A percentile compares a stretch with the other conserved stretches of the same genome.
phyloP scores from a whole-genome alignment of 768 basidiomycete genomes.

The Tulasnella sp. region DNA sequence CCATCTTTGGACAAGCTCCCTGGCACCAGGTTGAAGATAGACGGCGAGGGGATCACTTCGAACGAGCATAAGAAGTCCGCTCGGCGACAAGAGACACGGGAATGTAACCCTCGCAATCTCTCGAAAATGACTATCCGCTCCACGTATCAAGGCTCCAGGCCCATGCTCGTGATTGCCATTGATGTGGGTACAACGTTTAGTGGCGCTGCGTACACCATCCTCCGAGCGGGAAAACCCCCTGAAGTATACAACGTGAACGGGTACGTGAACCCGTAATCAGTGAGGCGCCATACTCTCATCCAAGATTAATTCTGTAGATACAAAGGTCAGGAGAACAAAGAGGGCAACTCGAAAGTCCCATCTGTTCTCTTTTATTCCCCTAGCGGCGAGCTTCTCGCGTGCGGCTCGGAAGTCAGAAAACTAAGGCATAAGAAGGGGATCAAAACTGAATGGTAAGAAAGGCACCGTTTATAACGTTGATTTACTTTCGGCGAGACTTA shows the following conservation, averaged over 20 bases:
- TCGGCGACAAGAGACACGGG: too few species aligned
- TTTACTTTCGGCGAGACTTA: too few species aligned
- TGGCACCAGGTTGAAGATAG: too few species aligned
- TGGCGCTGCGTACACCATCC: constrained; percentile 8
- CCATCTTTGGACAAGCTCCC: too few species aligned
- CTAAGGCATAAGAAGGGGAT: neutral
- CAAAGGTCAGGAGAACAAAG: too few species aligned
- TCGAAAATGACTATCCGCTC: neutral
- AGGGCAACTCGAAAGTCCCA: neutral
- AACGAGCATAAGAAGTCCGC: too few species aligned
- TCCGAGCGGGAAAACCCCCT: neutral
- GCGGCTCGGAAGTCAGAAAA: neutral
- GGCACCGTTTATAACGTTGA: too few species aligned
- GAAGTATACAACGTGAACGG: neutral
- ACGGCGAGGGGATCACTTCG: too few species aligned
- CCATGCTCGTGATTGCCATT: constrained; percentile 9
- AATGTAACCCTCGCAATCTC: too few species aligned
- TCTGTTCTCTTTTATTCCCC: neutral
- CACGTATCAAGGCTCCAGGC: neutral
- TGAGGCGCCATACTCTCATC: too few species aligned
- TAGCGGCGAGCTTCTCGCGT: neutral
- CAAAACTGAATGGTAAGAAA: neutral
- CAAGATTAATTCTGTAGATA: too few species aligned
- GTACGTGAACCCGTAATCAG: neutral
- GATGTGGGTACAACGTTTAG: constrained; percentile 10